Percentiles rank a stretch among this genome's conserved stretches.
These are phyloP conservation scores for Solanum acaule DNA, from an alignment of 257 asterid species.

Conservation along the genomic window DNA sequence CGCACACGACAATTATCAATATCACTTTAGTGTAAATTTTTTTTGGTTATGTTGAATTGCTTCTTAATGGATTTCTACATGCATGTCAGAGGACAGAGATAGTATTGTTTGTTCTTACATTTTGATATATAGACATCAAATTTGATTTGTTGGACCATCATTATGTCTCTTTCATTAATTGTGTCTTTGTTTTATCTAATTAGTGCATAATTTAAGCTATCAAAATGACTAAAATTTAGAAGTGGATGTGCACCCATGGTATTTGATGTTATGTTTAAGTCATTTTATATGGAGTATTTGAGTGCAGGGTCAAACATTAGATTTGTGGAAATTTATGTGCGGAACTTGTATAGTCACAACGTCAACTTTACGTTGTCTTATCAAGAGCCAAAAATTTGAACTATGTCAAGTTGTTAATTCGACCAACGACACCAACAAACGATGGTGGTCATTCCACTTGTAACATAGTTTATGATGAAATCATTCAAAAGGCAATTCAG, in stretches of 20 bases:
- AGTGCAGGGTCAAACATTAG: background rate
- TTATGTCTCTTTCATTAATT: background rate
- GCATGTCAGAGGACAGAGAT: no score
- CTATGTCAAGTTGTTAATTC: background rate
- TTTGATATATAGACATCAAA: no score
- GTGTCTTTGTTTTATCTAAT: background rate
- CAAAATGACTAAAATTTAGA: background rate
- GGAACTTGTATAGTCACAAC: background rate
- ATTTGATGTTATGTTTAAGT: background rate
- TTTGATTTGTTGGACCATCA: background rate
- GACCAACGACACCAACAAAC: background rate
- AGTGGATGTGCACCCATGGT: background rate
- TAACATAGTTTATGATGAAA: background rate
- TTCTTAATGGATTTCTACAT: no score
- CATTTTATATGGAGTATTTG: background rate
- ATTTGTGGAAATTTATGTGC: no score
- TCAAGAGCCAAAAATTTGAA: background rate
- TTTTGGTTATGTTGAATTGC: no score
- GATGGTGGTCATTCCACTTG: background rate
- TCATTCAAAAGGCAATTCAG: background rate
- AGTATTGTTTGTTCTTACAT: no score
- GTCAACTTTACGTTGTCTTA: background rate
- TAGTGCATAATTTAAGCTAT: background rate
- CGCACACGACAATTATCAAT: no score
- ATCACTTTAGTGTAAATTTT: no score